Base-by-base conservation (phyloP, 371 early-diverging fungal species). In the Rhizopus stolonifer region DNA sequence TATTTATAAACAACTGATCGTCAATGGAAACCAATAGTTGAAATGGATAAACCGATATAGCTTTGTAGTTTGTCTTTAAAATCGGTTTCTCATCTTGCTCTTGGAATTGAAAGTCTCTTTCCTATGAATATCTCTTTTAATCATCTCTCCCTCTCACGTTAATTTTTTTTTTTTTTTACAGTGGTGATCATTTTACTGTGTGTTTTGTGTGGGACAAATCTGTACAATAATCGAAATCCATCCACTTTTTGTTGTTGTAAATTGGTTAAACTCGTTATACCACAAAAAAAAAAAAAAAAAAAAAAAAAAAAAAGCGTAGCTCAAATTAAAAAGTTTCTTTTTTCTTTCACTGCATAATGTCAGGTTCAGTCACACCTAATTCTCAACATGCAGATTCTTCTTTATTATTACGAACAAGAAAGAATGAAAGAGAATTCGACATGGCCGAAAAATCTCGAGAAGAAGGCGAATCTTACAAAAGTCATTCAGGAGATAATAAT, bases 21-120 rank as follows among this genome's bases (percentile, higher is more conserved):
- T 62, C 58, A 0, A 62, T 54, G 0, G 62, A 57, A n/a, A 62
- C 45, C 1, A 54, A 11, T 13, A 63, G 15, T 43, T 63, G 64
- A 46, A 26, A 39, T 19, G 64, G 64, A 25, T 58, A 58, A 5
- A 63, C 24, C 0, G 54, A 58, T 0, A 54, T 15, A 18, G 50
- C 15, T 11, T 40, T 39, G 22, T 63, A 63, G 5, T 4, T 34
- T 13, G 58, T 58, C 13, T 50, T 24, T 11, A 54, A 3, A 3
- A 25, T 23, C 3, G 64, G 64, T 15, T 63, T 63, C 21, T 47
- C 25, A 22, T 63, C 64, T 14, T 46, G 18, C 11, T 40, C 47
- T 8, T 34, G 2, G 47, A 63, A 58, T 25, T 4, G 14, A 34
- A 54, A 58, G 2, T 50, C 47, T 24, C 46, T 54, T 50, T 58